phyloP scores from a whole-genome alignment of 345 rosid genomes.

The Boechera retrofracta region DNA sequence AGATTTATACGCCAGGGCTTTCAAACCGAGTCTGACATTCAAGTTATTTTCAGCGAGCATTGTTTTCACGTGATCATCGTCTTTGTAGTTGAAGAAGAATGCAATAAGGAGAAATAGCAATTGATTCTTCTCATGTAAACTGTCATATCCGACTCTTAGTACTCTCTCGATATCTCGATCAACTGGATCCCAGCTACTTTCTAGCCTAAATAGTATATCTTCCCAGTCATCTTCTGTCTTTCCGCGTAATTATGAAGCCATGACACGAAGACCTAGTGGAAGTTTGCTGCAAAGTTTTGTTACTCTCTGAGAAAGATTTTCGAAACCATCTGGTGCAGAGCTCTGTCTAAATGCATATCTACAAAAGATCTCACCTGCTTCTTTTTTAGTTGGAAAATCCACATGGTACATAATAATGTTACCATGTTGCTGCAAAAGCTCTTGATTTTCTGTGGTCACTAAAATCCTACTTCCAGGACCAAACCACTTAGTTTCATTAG shows the following conservation, averaged over 20 bases:
- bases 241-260: not conserved
- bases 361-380: not conserved
- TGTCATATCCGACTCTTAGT: slow-evolving; percentile 42
- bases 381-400: not conserved
- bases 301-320: not conserved
- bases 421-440: slow-evolving; percentile 1
- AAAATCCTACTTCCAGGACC: too few relatives aligned
- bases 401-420: not conserved
- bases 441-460: not conserved
- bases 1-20: too few relatives aligned
- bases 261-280: slow-evolving; percentile 2
- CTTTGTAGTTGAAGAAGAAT: slow-evolving; percentile 28
- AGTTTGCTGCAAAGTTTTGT: not conserved
- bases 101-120: slow-evolving; percentile 43
- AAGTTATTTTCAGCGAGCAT: not conserved
- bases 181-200: slow-evolving; percentile 23
- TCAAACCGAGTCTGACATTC: too few relatives aligned
- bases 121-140: slow-evolving; percentile 11
- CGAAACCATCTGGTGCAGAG: not conserved
- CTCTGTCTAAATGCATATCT: not conserved
- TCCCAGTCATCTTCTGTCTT: not conserved
- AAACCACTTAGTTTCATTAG: too few relatives aligned
- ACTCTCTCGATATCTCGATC: not conserved
- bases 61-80: not conserved
- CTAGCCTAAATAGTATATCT: not conserved